Evolutionary conservation across 2,329 filamentous ascomycete genomes (phyloP), one percentile per base, ranked within the genome.

Genomic region (Ascochyta clinopodiicola): DNA sequence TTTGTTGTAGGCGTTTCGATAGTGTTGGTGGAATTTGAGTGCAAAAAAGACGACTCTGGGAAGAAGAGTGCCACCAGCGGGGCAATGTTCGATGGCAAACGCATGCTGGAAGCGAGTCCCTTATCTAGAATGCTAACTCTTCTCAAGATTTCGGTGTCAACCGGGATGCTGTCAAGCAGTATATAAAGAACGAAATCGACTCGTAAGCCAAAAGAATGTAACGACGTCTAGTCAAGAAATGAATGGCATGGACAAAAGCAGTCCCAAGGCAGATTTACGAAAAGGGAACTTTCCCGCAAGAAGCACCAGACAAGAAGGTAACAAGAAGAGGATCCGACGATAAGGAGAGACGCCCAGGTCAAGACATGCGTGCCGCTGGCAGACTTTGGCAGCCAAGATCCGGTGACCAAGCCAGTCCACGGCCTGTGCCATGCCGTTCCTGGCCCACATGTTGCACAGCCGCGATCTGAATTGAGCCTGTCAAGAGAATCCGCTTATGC

Each of bases 401-500:
- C 19, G 13, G n/a, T 40, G 32, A 50, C 27, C 27, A 37, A 31
- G 35, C 39, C 44, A 8, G 9, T 40, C n/a, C 29, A 32, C 34
- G 36, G 25, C 42, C 35, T 55, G 40, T 39, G 51, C 51, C 40
- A 46, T 38, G 46, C 46, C 42, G 37, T 35, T 38, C 27, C 37
- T 15, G 52, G 36, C 42, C 52, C 52, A 56, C 46, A 45, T 55
- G 52, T 46, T 51, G 52, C 46, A 51, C 43, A 21, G 46, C 46
- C 52, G 21, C 21, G 25, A 51, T 42, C 22, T 36, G 36, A 46
- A 36, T 46, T 25, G 42, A 38, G 42, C 42, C 29, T 46, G 36
- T 46, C 31, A 38, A 25, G 15, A 21, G 25, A 36, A 25, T 17
- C 15, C 13, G 40, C 42, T 19, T 42, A 32, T 35, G 31, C 24